Conservation (phyloP, 1,139 yeast genomes). For the Pichia sp. region DNA sequence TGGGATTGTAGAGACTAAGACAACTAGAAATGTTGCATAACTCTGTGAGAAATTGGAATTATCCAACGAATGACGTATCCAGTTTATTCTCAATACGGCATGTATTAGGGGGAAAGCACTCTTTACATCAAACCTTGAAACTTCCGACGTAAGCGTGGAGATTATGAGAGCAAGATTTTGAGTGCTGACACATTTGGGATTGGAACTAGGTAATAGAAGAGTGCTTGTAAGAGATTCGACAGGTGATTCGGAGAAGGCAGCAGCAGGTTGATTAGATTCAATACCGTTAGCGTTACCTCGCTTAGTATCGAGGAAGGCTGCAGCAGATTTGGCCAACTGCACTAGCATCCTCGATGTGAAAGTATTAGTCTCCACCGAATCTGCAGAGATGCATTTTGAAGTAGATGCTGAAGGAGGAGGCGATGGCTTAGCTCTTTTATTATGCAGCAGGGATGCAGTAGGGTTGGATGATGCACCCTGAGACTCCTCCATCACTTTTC, state of each 20-base stretch:
- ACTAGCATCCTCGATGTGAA: constrained; percentile 11
- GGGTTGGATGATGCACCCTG: no score
- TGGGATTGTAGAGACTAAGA: constrained; percentile 79
- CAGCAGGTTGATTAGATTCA: neutral
- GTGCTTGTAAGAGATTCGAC: constrained; percentile 40
- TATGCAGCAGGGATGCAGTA: no score
- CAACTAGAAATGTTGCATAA: constrained; percentile 65
- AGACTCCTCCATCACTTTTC: no score
- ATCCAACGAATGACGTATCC: constrained; percentile 40
- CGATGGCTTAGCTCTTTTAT: neutral
- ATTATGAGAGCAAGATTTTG: constrained; percentile 38
- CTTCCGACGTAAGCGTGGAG: constrained; percentile 41
- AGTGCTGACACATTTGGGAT: constrained; percentile 36
- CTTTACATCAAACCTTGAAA: constrained; percentile 40
- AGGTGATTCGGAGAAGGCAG: constrained; percentile 30
- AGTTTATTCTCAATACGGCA: constrained; percentile 46
- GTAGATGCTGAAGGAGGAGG: no score
- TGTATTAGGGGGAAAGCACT: constrained; percentile 37
- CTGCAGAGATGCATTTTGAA: no score
- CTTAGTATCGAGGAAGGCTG: constrained; percentile 52
- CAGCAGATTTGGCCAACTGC: constrained; percentile 53
- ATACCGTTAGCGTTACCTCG: neutral
- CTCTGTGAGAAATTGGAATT: constrained; percentile 33
- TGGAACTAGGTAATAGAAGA: constrained; percentile 31
- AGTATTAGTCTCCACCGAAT: neutral